phyloP scores from a whole-genome alignment of 2,329 filamentous ascomycete genomes.

The Monosporascus sp. region DNA sequence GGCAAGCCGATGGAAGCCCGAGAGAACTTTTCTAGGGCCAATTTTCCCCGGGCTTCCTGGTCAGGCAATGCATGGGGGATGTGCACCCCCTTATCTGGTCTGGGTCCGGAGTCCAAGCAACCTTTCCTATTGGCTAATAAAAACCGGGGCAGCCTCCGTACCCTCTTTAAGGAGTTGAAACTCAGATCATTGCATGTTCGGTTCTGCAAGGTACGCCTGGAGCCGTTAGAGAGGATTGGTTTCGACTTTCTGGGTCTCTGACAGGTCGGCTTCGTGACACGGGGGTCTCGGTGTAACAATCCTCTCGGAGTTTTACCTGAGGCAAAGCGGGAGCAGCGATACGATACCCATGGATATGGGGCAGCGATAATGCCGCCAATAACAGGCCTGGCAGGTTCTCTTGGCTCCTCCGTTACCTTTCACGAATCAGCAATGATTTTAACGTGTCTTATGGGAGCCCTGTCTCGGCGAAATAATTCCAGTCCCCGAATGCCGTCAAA shows the following conservation, averaged over 20 bases:
- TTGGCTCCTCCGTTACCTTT: no score
- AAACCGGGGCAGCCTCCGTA: neutral
- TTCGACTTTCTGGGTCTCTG: no score
- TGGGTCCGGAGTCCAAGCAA: neutral
- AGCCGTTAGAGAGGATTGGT: no score
- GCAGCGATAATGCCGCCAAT: neutral
- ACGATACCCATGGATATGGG: neutral
- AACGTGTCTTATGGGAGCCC: no score
- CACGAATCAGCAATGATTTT: no score
- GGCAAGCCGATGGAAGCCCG: neutral
- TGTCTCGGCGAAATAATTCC: neutral
- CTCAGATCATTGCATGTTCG: neutral
- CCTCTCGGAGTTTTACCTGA: neutral
- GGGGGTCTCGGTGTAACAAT: neutral
- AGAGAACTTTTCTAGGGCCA: neutral
- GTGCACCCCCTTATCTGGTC: neutral
- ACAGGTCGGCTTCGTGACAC: neutral
- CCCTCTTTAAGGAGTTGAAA: neutral
- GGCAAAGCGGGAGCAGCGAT: neutral
- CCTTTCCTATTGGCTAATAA: neutral
- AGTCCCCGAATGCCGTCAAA: slow-evolving; percentile 1
- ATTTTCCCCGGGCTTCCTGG: neutral
- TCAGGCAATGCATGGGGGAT: neutral
- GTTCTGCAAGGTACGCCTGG: neutral
- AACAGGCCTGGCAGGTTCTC: neutral